Base-by-base conservation (phyloP, 768 basidiomycete genomes). In the Cyclocybe aegerita region DNA sequence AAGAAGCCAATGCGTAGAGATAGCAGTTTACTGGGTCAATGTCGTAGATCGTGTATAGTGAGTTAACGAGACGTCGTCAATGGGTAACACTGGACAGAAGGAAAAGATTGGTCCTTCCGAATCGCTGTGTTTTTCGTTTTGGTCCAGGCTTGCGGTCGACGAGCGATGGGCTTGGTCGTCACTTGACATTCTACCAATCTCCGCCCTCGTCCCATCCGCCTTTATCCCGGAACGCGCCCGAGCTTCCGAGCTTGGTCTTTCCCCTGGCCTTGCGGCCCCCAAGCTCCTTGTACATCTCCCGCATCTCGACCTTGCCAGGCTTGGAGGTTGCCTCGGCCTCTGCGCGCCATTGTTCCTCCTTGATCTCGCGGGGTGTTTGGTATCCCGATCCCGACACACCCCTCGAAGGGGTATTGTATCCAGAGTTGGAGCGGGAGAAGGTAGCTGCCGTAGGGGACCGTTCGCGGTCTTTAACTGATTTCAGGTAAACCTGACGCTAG, bases 221-320 rank as follows among this genome's bases (percentile, higher is more conserved):
- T 62, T 80, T 87, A 63, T 95, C 93, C 63, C 89, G 80, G 7
- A 81, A 23, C 23, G 23, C 78, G 7, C 79, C 79, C 1, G 76
- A 62, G 50, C 80, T 80, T 5, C 88, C 90, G 37, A 90, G 71
- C 67, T 90, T 93, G 35, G 76, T 74, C 72, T 96, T 97, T 11
- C 65, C 70, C 61, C 79, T 81, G 2, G 84, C 74, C 69, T 95
- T 97, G 54, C 93, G 78, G 11, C 93, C 93, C 14, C 88, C 88
- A 8, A 95, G 71, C 49, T 90, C 88, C 70, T 95, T 95, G 73
- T 96, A 97, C 78, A 88, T 85, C 60, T 88, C 88, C 36, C 93
- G 80, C 87, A 93, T 92, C 67, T 93, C 90, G 2, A 82, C 52
- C 69, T 95, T 96, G 42, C 81, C 81, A 29, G 89, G 91, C 14